Evolutionary conservation across 2,329 filamentous ascomycete genomes (phyloP), one percentile per base, ranked within the genome.

Genomic region (Parasarocladium wereldwijsianum): DNA sequence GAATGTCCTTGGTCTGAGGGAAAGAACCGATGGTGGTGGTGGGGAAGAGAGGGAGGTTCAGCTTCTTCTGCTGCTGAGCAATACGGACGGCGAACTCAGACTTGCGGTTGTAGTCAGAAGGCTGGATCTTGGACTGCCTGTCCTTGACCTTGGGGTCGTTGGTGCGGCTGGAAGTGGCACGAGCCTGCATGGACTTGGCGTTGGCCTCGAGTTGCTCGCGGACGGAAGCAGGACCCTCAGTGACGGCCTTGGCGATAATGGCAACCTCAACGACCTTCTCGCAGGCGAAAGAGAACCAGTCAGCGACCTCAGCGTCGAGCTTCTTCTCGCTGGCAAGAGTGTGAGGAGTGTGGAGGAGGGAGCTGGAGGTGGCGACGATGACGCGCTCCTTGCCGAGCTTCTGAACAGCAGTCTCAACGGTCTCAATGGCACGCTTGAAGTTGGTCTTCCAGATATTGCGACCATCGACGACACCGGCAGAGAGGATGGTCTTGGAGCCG

Each of bases 401-500:
- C 68, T 94, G 83, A 49, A 96, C 66, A 41, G 87, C 90, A 36
- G 73, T 66, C 74, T 96, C 84, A 38, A 90, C 79, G 40, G 66
- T 73, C 68, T 90, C 86, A 42, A 98, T 92, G 51, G 90, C 85
- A 49, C 74, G 75, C 74, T 93, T 81, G 66, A 94, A 80, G 77
- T 96, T 93, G 64, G 85, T 94, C 82, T 98, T 98, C 90, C 90
- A 98, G 70, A 98, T 96, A 74, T 98, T 98, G 51, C 90, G 85
- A 50, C 90, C 90, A 49, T 98, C 86, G 43, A 98, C 90, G 46
- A 98, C 81, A 83, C 90, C 90, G 41, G 76, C 80, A 43, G 90
- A 98, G 43, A 98, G 77, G 45, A 85, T 61, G 55, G 93, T 92
- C 57, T 85, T 84, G 55, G 83, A 62, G 55, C 84, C 85, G 41